Base-by-base conservation (phyloP, 2,329 filamentous ascomycete species). In the Lachnellula occidentalis region DNA sequence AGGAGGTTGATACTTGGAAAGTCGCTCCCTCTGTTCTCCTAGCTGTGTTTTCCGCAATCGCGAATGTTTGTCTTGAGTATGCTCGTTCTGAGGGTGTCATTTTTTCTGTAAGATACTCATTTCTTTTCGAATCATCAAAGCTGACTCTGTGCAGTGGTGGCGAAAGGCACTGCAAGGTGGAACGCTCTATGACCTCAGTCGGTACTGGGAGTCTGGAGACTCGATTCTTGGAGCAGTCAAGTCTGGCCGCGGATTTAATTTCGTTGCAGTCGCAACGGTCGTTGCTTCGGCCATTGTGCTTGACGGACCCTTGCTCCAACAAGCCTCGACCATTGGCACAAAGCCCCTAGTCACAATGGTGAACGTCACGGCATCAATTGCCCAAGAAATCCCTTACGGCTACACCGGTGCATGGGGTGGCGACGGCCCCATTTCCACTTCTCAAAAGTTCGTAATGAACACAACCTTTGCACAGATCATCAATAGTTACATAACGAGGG, bases 291-390 rank as follows among this genome's bases (percentile, higher is more conserved):
- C 11, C 41, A 34, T 55, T 7, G 31, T 48, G 1, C 17, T 51
- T n/a, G 53, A 55, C 36, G 42, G 45, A 1, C 53, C 49, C 21
- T 42, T 55, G 17, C 48, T 55, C 19, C 53, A 52, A 43, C 50
- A 45, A 47, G 53, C 53, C 22, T 53, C 22, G 4, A 53, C 43
- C 2, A 39, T 47, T 21, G n/a, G 48, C 14, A 27, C 50, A 15
- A 39, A 31, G 21, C 15, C 15, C 3, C 4, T 4, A 2, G 14
- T 24, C 12, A 47, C 17, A 15, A 53, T 4, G 2, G 43, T 53
- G 4, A 53, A 53, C n/a, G 50, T 53, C 2, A 53, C 42, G 0
- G 43, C 43, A 14, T 43, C 27, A 14, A 53, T 53, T 41, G 21
- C 50, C 7, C 27, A 48, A 34, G 50, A 53, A 31, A 5, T 53